phyloP scores from a whole-genome alignment of 1,284 basidiomycete species.

The Tranzscheliella williamsii region DNA sequence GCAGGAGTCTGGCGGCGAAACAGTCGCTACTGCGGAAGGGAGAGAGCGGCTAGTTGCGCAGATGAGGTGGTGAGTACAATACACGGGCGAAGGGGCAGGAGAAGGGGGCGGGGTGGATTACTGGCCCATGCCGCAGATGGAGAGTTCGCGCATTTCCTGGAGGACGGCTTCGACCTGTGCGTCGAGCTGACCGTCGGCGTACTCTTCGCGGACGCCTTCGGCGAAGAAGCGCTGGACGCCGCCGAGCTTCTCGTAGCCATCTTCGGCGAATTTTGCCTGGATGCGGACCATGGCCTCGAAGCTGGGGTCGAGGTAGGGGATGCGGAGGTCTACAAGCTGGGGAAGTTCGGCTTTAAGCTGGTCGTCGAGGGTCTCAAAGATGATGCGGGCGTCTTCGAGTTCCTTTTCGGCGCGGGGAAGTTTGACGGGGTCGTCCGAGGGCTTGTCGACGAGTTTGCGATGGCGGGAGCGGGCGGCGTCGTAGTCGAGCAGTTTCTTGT shows the following conservation, averaged over 20 bases:
- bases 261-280: conserved; percentile 94
- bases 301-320: conserved; percentile 96
- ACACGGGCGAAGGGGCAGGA: too few species aligned
- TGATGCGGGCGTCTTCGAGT: conserved; percentile 86
- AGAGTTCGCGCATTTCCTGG: conserved; percentile 93
- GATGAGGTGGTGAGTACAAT: too few species aligned
- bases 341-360: conserved; percentile 90
- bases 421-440: conserved; percentile 87
- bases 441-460: conserved; percentile 86
- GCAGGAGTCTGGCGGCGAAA: too few species aligned
- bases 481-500: conserved; percentile 97
- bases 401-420: conserved; percentile 92
- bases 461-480: conserved; percentile 78
- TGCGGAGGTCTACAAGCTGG: conserved; percentile 86
- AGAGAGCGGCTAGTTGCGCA: background rate
- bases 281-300: conserved; percentile 97
- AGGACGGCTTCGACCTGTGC: conserved; percentile 91
- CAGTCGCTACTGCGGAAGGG: background rate
- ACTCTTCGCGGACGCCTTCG: conserved; percentile 67
- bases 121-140: conserved; percentile 67
- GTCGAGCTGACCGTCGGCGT: conserved; percentile 93
- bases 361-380: conserved; percentile 90
- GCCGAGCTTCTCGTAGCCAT: conserved; percentile 96
- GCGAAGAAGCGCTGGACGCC: conserved; percentile 81
- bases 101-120: conserved; percentile 8